Base-by-base conservation (phyloP, 1,139 yeast species). In the Kazachstania sp. region DNA sequence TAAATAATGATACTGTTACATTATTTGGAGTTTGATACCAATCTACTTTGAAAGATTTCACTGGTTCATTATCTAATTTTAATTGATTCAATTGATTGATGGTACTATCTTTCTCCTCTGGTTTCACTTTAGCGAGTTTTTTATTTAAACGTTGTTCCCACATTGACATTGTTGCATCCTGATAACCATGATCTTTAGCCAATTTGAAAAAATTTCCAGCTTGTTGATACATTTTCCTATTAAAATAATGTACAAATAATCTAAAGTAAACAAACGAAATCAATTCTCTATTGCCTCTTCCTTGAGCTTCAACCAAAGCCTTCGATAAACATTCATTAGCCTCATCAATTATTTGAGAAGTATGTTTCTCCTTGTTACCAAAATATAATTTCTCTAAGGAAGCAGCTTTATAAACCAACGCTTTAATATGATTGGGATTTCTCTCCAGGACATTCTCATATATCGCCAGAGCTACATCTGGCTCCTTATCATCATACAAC, bases 1-100 rank as follows among this genome's bases (percentile, higher is more conserved):
- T 79, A 57, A 83, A 92, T 7, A 92, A 69, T 1, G 95, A 79
- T 32, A 90, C 71, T 6, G 82, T 80, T 15, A 88, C 76, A 2
- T 67, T 63, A 1, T 70, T 71, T 15, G 70, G 63, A 19, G 79
- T 72, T 63, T 88, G 95, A 65, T 82, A 87, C 88, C 94, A 88
- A 58, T 88, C 96, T 39, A 75, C 78, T 60, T 83, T 76, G 51
- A 81, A 72, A 50, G 75, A 30, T 39, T 30, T 23, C 38, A 16
- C 36, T 16, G 36, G 36, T 2, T 15, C 18, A 7, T 32, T 32
- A 12, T 32, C 6, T 16, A 32, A 16, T 16, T 32, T 32, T 11
- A 32, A 16, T 3, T 30, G 26, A 32, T 3, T 16, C 16, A 32
- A 15, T 23, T 23, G 28, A 7, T 23, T 9, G 8, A 23, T 9